Evolutionary conservation across 2,329 filamentous ascomycete genomes (phyloP).

Genomic region (Sarocladium kiliense): DNA sequence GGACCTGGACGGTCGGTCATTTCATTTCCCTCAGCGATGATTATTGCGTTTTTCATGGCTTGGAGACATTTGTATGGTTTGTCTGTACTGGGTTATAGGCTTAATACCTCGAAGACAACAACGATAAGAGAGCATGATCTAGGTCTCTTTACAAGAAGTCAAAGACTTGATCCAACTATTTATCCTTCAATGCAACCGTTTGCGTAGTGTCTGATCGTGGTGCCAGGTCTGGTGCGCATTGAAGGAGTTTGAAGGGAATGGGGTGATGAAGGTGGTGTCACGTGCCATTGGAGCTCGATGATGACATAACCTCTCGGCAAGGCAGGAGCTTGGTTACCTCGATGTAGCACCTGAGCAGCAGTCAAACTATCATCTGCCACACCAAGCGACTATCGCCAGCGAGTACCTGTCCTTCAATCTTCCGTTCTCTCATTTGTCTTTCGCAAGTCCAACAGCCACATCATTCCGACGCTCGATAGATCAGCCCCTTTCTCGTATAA

Average conservation of each 20-base stretch:
- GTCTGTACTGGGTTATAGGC: no score
- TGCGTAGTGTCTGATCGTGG: no score
- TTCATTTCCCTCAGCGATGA: neutral
- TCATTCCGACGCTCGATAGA: neutral
- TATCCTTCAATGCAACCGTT: no score
- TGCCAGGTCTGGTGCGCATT: no score
- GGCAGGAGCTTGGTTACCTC: neutral
- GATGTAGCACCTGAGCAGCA: neutral
- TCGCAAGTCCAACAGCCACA: neutral
- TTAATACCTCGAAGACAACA: neutral
- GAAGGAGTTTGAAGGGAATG: no score
- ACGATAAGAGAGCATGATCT: neutral
- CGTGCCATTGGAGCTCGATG: neutral
- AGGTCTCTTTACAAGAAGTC: no score
- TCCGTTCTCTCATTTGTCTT: neutral
- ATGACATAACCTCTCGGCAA: conserved; percentile 1
- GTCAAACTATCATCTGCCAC: neutral
- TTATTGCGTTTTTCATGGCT: neutral
- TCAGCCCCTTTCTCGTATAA: neutral
- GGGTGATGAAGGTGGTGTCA: neutral
- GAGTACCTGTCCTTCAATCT: neutral
- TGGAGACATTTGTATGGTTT: neutral
- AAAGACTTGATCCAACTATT: no score
- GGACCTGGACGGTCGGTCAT: neutral
- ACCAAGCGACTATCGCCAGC: neutral